Evolutionary conservation across 495 filamentous ascomycete genomes (phyloP).

Genomic region (Lasiosphaeria ovina): DNA sequence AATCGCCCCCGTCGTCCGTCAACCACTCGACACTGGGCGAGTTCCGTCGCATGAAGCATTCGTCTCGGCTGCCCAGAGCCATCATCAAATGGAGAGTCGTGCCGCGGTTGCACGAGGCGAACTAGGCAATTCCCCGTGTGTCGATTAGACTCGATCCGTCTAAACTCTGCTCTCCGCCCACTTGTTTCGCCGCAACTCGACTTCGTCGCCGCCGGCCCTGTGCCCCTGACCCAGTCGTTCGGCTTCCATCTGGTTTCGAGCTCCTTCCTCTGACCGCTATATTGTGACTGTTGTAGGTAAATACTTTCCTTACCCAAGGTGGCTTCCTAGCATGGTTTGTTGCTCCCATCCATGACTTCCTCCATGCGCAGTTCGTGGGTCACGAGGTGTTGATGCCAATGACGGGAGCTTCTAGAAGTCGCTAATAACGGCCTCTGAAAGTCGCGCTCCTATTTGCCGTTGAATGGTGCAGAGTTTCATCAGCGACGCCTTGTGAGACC

Average conservation of each 20-base stretch:
- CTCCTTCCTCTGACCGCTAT: no score
- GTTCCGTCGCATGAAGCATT: slow-evolving; percentile 22
- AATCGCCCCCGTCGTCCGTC: background rate
- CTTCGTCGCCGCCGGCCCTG: background rate
- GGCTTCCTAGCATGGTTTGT: no score
- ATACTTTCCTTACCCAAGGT: no score
- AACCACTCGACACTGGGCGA: slow-evolving; percentile 3
- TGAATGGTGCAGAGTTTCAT: slow-evolving; percentile 8
- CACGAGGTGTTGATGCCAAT: no score
- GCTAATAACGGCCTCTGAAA: background rate
- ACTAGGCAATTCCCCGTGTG: slow-evolving; percentile 6
- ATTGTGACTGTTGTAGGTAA: no score
- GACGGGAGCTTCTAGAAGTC: no score
- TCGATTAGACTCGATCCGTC: slow-evolving; percentile 7
- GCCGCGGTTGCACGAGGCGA: slow-evolving; percentile 11
- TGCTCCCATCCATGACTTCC: no score
- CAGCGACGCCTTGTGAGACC: background rate
- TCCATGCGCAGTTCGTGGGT: no score
- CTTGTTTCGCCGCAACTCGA: background rate
- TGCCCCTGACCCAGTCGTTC: slow-evolving; percentile 3
- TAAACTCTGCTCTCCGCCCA: slow-evolving; percentile 6
- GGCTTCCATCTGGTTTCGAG: background rate
- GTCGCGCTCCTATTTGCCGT: background rate
- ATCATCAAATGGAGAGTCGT: slow-evolving; percentile 16
- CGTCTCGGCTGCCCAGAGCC: slow-evolving; percentile 15